Conservation (phyloP, 2,329 filamentous ascomycete species). For the Sarocladium kiliense region DNA sequence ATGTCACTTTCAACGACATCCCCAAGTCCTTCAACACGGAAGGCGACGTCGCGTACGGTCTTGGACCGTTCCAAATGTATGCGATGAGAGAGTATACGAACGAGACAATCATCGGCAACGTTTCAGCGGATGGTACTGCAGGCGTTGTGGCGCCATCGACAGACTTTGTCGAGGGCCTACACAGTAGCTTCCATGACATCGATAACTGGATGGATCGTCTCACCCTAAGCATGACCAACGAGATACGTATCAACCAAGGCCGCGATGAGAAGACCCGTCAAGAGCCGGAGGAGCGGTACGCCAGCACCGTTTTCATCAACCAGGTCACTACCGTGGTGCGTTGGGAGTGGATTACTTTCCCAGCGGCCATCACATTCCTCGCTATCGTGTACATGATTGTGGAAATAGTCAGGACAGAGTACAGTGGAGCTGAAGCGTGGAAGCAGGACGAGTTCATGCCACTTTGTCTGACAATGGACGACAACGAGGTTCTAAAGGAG, state of each 20-base stretch:
- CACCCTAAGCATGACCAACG: conserved; percentile 1
- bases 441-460: not conserved
- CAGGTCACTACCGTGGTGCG: not conserved
- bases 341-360: not conserved
- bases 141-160: not conserved
- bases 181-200: conserved; percentile 6
- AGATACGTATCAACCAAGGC: not conserved
- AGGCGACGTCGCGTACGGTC: not conserved
- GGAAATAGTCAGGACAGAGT: not conserved
- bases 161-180: conserved; percentile 9
- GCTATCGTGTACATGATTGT: not conserved
- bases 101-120: not conserved
- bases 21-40: not conserved
- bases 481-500: not conserved
- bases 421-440: not conserved
- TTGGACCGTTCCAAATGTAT: not conserved
- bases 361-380: not conserved
- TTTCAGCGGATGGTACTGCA: not conserved
- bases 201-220: conserved; percentile 1
- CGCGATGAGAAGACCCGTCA: not conserved
- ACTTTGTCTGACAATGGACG: not conserved
- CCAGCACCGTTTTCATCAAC: not conserved
- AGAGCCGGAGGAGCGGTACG: not conserved
- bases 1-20: not conserved
- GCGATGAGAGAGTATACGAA: not conserved